Conservation (phyloP, 2,329 filamentous ascomycete genomes). For the Ophiosphaerella narmari region DNA sequence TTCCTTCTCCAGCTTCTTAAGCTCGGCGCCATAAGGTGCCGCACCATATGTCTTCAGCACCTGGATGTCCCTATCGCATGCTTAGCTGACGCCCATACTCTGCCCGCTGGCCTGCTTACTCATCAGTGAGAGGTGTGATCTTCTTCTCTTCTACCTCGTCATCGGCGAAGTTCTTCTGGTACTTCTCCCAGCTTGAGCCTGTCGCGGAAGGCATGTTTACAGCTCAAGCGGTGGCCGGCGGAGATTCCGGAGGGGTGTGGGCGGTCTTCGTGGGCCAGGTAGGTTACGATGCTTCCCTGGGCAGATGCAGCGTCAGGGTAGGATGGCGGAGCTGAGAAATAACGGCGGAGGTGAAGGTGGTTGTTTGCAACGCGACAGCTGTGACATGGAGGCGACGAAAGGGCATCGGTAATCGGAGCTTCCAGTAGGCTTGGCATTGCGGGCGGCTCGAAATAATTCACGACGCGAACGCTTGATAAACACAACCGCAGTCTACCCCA, state of each 20-base stretch:
- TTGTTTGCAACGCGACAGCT: constrained; percentile 1
- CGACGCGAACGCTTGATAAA: constrained; percentile 26
- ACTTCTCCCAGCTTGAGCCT: constrained; percentile 97
- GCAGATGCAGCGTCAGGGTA: constrained; percentile 23
- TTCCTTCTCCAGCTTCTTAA: constrained; percentile 98
- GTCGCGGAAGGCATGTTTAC: constrained; percentile 85
- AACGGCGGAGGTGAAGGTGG: constrained; percentile 6
- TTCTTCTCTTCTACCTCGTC: constrained; percentile 99
- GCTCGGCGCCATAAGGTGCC: constrained; percentile 86
- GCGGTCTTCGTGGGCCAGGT: constrained; percentile 1
- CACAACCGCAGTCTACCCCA: constrained; percentile 24
- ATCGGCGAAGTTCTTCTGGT: constrained; percentile 94
- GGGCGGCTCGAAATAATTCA: constrained; percentile 30
- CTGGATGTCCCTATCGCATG: constrained; percentile 81
- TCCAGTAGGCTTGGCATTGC: constrained; percentile 8
- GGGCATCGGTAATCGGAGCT: constrained; percentile 11
- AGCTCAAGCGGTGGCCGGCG: constrained; percentile 14
- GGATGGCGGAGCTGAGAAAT: constrained; percentile 28
- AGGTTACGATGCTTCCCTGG: constrained; percentile 21
- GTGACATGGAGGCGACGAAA: neutral
- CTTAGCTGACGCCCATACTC: constrained; percentile 35
- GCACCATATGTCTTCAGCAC: constrained; percentile 99
- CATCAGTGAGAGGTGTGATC: constrained; percentile 94
- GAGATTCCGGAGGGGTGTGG: constrained; percentile 4
- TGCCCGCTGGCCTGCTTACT: constrained; percentile 63